Conservation (phyloP, 2,329 filamentous ascomycete genomes). For the Cladophialophora chaetospira region DNA sequence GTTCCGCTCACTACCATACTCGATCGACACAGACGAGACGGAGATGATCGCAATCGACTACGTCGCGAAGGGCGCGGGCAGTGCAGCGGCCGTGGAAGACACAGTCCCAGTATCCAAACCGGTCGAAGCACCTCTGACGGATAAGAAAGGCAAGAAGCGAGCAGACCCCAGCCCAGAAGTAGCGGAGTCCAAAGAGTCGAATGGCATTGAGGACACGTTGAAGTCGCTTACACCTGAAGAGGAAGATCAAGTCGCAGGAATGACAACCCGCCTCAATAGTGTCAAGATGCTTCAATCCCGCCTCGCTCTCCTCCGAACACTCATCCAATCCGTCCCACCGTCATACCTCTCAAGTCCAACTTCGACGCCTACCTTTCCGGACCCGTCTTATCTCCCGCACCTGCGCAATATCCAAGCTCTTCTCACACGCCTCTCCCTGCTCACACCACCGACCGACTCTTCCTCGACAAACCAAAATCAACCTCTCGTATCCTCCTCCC, state of each 20-base stretch:
- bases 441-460: conserved; percentile 62
- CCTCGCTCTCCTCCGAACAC: conserved; percentile 71
- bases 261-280: conserved; percentile 88
- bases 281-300: conserved; percentile 88
- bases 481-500: conserved; percentile 69
- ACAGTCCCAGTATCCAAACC: conserved; percentile 38
- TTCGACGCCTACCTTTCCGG: conserved; percentile 36
- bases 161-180: conserved; percentile 35
- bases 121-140: conserved; percentile 15
- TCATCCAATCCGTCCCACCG: conserved; percentile 71
- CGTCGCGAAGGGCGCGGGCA: conserved; percentile 80
- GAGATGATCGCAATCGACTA: conserved; percentile 98
- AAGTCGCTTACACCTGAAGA: conserved; percentile 58
- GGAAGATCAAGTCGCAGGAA: conserved; percentile 65
- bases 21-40: conserved; percentile 88
- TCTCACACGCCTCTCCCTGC: conserved; percentile 76
- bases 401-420: conserved; percentile 87
- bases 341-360: conserved; percentile 56
- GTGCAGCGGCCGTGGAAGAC: conserved; percentile 60
- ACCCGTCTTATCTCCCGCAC: conserved; percentile 62
- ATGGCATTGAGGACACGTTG: conserved; percentile 9
- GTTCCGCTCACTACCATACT: conserved; percentile 82
- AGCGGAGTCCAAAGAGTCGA: conserved; percentile 36
- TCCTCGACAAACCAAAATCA: not conserved
- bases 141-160: conserved; percentile 43